Evolutionary conservation across 2,329 filamentous ascomycete species (phyloP).

Genomic region (Cladosporium phlei): DNA sequence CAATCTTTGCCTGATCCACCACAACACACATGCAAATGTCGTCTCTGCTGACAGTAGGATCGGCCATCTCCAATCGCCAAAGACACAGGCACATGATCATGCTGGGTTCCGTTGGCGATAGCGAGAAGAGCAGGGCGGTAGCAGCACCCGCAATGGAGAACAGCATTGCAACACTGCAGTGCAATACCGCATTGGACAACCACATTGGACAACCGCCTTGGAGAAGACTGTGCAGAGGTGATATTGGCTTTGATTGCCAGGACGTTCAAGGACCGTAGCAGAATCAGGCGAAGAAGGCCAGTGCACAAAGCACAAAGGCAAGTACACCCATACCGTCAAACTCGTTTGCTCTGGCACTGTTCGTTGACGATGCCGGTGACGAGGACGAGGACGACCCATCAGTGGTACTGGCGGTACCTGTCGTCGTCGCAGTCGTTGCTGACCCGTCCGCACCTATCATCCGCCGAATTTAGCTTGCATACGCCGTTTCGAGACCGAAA

Average conservation of each 20-base stretch:
- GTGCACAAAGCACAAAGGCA: slow-evolving; percentile 14
- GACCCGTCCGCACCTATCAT: neutral
- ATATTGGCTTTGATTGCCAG: neutral
- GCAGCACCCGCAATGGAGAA: too few species aligned
- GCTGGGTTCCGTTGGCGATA: too few species aligned
- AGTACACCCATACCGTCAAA: slow-evolving; percentile 15
- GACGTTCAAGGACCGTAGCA: neutral
- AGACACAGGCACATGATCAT: too few species aligned
- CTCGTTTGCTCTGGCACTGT: slow-evolving; percentile 1
- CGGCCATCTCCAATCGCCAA: too few species aligned
- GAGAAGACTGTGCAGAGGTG: neutral
- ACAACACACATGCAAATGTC: too few species aligned
- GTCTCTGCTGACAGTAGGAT: too few species aligned
- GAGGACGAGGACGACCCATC: too few species aligned
- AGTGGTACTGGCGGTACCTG: neutral
- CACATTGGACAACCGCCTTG: too few species aligned
- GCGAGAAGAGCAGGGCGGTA: too few species aligned
- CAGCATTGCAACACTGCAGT: too few species aligned
- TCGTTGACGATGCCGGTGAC: neutral
- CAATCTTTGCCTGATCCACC: too few species aligned
- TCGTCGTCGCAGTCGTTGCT: neutral
- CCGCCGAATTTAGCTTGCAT: neutral
- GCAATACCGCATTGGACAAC: too few species aligned
- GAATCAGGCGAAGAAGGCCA: slow-evolving; percentile 13
- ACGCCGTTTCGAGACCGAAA: neutral